These are phyloP conservation scores for Ascochyta viciae-villosae DNA, from an alignment of 2,329 filamentous ascomycete species.

Conservation along the genomic window DNA sequence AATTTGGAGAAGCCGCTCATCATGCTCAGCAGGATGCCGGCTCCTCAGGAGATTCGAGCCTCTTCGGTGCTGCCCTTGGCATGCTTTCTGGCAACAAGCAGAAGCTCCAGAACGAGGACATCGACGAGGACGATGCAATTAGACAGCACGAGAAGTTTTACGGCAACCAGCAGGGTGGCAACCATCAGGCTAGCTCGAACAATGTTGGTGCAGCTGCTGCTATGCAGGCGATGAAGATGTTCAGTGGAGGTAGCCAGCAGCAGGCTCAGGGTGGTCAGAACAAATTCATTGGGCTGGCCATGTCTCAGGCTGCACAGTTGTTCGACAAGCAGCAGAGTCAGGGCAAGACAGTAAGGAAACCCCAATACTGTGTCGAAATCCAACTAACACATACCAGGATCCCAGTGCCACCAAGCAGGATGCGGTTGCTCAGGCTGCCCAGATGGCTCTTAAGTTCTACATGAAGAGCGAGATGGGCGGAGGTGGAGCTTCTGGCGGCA, in stretches of 20 bases:
- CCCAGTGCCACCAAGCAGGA: slow-evolving; percentile 77
- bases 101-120: slow-evolving; percentile 57
- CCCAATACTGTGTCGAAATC: slow-evolving; percentile 36
- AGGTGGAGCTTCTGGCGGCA: slow-evolving; percentile 50
- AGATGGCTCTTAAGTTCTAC: slow-evolving; percentile 92
- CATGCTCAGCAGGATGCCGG: slow-evolving; percentile 64
- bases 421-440: slow-evolving; percentile 77
- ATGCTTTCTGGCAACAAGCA: slow-evolving; percentile 63
- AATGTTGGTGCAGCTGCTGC: slow-evolving; percentile 73
- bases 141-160: slow-evolving; percentile 80
- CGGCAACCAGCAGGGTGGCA: slow-evolving; percentile 54
- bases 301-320: slow-evolving; percentile 85
- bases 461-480: slow-evolving; percentile 72
- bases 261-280: slow-evolving; percentile 67
- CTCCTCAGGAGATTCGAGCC: slow-evolving; percentile 55
- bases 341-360: slow-evolving; percentile 60
- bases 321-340: slow-evolving; percentile 66
- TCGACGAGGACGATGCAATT: slow-evolving; percentile 72
- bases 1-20: slow-evolving; percentile 61
- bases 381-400: slow-evolving; percentile 42
- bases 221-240: slow-evolving; percentile 82
- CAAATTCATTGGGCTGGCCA: slow-evolving; percentile 82
- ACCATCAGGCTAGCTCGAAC: slow-evolving; percentile 54
- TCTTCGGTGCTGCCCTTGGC: slow-evolving; percentile 65
- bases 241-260: slow-evolving; percentile 63